A percentile compares a stretch with the other conserved stretches of the same genome.
phyloP scores from a whole-genome alignment of 2,329 filamentous ascomycete species.

The Diaporthe ilicicola region DNA sequence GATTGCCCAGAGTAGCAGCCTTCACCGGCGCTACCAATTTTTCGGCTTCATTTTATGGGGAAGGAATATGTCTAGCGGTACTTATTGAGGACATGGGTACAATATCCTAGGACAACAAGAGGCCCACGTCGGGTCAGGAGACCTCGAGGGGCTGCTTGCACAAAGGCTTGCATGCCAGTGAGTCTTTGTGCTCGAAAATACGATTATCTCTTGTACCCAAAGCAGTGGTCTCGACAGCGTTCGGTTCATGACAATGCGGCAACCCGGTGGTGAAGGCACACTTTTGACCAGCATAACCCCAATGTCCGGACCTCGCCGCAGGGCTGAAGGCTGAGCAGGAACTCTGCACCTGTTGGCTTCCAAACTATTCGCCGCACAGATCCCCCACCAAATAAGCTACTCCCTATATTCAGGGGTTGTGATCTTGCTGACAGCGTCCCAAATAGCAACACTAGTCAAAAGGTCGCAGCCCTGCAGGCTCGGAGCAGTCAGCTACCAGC shows the following conservation, averaged over 20 bases:
- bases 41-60: not conserved
- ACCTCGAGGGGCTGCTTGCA: not conserved
- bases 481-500: not conserved
- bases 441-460: not conserved
- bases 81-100: not conserved
- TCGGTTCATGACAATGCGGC: not conserved
- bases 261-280: not conserved
- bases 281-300: not conserved
- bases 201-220: conserved; percentile 7
- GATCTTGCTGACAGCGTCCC: not conserved
- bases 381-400: conserved; percentile 18
- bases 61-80: not conserved
- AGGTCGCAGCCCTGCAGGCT: conserved; percentile 2
- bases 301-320: not conserved
- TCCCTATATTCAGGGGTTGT: not conserved
- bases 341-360: conserved; percentile 7
- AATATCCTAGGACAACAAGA: not conserved
- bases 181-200: conserved; percentile 21
- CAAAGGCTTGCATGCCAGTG: conserved; percentile 19
- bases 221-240: not conserved
- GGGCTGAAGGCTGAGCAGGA: conserved; percentile 23
- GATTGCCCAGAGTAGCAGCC: not conserved
- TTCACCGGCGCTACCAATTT: conserved; percentile 4
- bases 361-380: too few relatives aligned
- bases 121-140: not conserved